Conservation (phyloP, 768 basidiomycete species). For the Leccinum boreale region DNA sequence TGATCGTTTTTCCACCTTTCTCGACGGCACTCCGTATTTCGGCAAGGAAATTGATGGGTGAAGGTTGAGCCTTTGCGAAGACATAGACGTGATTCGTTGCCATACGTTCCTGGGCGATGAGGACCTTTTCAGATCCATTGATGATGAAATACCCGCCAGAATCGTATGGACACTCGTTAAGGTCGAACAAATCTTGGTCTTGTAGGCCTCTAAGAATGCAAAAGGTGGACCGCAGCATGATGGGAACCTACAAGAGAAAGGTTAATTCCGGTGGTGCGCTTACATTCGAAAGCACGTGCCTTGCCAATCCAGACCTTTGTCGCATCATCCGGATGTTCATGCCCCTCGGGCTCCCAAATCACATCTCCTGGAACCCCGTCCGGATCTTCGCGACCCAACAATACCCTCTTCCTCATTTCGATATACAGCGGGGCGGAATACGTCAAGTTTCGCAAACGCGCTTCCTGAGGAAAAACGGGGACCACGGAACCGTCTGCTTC, state of each 20-base stretch:
- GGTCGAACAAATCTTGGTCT: constrained; percentile 79
- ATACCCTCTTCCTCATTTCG: constrained; percentile 87
- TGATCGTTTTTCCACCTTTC: constrained; percentile 97
- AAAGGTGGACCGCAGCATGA: constrained; percentile 95
- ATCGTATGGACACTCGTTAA: constrained; percentile 98
- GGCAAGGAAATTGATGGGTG: constrained; percentile 91
- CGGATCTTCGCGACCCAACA: constrained; percentile 77
- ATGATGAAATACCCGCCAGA: constrained; percentile 99
- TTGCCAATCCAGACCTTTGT: constrained; percentile 95
- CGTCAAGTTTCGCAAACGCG: constrained; percentile 89
- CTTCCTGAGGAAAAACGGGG: constrained; percentile 96
- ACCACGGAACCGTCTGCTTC: constrained; percentile 94
- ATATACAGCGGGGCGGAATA: constrained; percentile 95
- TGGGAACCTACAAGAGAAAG: constrained; percentile 67
- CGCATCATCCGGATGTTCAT: constrained; percentile 57
- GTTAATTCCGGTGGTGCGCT: constrained; percentile 12
- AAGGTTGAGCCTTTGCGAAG: constrained; percentile 96
- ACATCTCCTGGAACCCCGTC: constrained; percentile 79
- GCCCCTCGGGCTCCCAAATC: constrained; percentile 72
- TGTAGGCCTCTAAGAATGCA: constrained; percentile 82
- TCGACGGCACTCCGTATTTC: constrained; percentile 98
- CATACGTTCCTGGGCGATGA: constrained; percentile 99
- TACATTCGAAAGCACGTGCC: constrained; percentile 41
- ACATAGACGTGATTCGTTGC: constrained; percentile 99
- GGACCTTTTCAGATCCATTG: constrained; percentile 99